phyloP scores from a whole-genome alignment of 148 eudicot genomes.

The Rhododendron kiyosumense region DNA sequence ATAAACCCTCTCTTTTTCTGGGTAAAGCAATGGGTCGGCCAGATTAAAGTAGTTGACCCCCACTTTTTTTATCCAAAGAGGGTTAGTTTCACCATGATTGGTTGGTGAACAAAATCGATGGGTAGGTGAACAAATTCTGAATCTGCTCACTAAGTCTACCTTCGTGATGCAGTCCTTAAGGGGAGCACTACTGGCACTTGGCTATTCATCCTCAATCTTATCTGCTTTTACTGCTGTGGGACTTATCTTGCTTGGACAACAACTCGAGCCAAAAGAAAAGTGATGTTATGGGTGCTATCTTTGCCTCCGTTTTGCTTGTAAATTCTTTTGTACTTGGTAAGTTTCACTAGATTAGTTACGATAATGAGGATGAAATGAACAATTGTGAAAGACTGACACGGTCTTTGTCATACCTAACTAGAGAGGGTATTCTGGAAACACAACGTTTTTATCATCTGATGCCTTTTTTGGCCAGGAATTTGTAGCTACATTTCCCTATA shows the following conservation, averaged over 20 bases:
- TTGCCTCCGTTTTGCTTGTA: conserved; percentile 19
- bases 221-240: conserved; percentile 65
- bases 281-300: conserved; percentile 24
- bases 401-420: background rate
- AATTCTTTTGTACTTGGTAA: background rate
- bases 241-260: conserved; percentile 58
- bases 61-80: background rate
- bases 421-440: background rate
- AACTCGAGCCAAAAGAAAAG: conserved; percentile 55
- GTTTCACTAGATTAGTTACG: background rate
- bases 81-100: background rate
- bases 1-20: background rate
- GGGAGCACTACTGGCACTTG: conserved; percentile 51
- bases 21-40: background rate
- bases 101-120: background rate
- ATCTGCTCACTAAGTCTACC: background rate
- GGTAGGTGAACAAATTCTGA: background rate
- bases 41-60: background rate
- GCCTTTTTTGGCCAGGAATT: background rate
- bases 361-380: background rate
- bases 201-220: conserved; percentile 58
- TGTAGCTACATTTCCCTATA: background rate
- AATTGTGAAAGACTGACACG: background rate
- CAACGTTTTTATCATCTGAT: background rate
- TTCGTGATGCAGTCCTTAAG: conserved; percentile 67